Percentiles rank a stretch among this genome's conserved stretches.
Conservation (phyloP, 495 filamentous ascomycete species). For the Aspergillus ostianus region DNA sequence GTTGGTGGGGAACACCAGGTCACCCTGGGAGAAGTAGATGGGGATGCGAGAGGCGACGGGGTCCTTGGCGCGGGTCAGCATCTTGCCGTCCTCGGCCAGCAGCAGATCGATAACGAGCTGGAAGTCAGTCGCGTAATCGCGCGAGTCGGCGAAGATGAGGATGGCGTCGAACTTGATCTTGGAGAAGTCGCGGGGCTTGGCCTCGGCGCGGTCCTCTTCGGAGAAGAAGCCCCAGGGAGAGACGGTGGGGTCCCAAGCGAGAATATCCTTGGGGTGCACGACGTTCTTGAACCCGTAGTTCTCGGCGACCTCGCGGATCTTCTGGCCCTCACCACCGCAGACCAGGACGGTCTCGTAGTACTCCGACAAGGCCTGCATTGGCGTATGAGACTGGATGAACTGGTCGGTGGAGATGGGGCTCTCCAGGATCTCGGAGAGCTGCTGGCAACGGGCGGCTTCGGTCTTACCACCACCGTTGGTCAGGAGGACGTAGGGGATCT, state of each 20-base stretch:
- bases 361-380: conserved; percentile 83
- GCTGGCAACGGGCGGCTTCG: conserved; percentile 76
- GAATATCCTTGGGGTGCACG: conserved; percentile 85
- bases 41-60: conserved; percentile 68
- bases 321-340: conserved; percentile 84
- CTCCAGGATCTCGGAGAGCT: conserved; percentile 73
- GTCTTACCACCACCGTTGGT: conserved; percentile 94
- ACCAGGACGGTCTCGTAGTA: conserved; percentile 84
- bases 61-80: conserved; percentile 66
- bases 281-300: conserved; percentile 88
- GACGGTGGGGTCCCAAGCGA: conserved; percentile 76
- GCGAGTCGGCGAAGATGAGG: conserved; percentile 77
- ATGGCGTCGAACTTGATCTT: conserved; percentile 78
- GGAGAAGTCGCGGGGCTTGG: conserved; percentile 64
- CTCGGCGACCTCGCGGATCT: conserved; percentile 79
- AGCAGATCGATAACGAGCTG: conserved; percentile 84
- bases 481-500: conserved; percentile 86
- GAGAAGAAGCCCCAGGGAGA: conserved; percentile 80
- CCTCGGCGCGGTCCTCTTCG: conserved; percentile 62
- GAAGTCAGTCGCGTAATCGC: conserved; percentile 80
- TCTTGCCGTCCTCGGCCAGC: conserved; percentile 67
- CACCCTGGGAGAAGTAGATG: conserved; percentile 74
- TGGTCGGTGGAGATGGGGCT: conserved; percentile 75
- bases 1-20: conserved; percentile 74
- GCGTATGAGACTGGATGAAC: conserved; percentile 93